phyloP scores from a whole-genome alignment of 805 yeast species.

The Grigorovia jiainica region DNA sequence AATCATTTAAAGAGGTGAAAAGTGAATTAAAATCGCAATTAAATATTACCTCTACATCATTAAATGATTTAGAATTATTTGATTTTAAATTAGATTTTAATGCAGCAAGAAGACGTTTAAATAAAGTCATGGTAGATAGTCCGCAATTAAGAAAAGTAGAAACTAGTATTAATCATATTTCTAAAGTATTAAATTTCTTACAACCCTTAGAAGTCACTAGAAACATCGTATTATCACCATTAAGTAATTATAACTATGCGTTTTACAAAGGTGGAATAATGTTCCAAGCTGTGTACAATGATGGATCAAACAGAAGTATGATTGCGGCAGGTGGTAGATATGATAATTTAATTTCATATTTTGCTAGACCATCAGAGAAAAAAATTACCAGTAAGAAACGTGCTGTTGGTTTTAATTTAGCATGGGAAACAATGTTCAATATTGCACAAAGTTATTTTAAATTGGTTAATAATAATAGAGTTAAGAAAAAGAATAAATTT shows the following conservation, averaged over 20 bases:
- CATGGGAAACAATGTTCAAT: conserved; percentile 55
- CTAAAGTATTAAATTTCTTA: conserved; percentile 45
- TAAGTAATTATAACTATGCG: conserved; percentile 71
- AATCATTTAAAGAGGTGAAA: conserved; percentile 49
- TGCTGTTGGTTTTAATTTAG: conserved; percentile 83
- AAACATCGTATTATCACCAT: conserved; percentile 60
- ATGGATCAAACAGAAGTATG: conserved; percentile 37
- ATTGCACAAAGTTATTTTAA: conserved; percentile 41
- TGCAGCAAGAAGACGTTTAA: conserved; percentile 51
- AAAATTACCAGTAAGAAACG: conserved; percentile 31
- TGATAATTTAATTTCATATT: conserved; percentile 57
- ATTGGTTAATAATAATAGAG: conserved; percentile 24
- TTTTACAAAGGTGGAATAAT: conserved; percentile 76
- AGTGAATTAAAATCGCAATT: conserved; percentile 52
- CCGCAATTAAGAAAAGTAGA: conserved; percentile 54
- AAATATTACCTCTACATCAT: conserved; percentile 68
- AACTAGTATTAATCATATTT: conserved; percentile 51
- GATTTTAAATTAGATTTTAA: conserved; percentile 67
- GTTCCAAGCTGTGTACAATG: conserved; percentile 78
- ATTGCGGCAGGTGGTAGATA: conserved; percentile 94
- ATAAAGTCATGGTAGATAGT: conserved; percentile 65
- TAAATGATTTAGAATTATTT: conserved; percentile 73
- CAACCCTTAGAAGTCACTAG: conserved; percentile 51
- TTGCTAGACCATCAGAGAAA: conserved; percentile 47
- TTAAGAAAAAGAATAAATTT: conserved; percentile 29